Base-by-base conservation (phyloP, 2,329 filamentous ascomycete genomes). In the Hypoxylon sp. region DNA sequence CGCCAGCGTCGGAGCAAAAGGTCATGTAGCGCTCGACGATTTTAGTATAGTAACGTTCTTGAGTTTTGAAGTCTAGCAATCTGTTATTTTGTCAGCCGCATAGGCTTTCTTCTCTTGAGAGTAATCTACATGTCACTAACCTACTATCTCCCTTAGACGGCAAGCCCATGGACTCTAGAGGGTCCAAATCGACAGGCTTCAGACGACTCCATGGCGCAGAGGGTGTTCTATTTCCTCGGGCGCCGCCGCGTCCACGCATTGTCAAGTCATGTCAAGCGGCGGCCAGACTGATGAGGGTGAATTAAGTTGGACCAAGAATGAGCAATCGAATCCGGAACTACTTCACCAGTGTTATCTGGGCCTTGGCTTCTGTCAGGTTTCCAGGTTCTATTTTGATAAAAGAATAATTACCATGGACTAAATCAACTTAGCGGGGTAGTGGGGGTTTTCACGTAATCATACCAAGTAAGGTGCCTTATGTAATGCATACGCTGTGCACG, bases 111-210 rank as follows among this genome's bases (percentile, higher is more conserved):
- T 44, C 10, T 52, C 26, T 22, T 17, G 5, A 37, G 13, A 4
- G 31, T 19, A 1, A 13, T 42, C 9, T 5, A 17, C 11, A 50
- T 29, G 6, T 19, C 39, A 60, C 77, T 42, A 84, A 95, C 94
- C 92, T 91, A 52, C 86, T 92, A 80, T 98, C 95, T 58, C 95
- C 95, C 78, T 97, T 98, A 1, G 94, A 97, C 3, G 93, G 93
- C 71, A 97, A 86, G 1, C 95, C 94, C 73, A 97, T 92, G 67
- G 85, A 87, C 74, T 97, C 92, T 29, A 98, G 84, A 13, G 92
- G 88, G 79, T 98, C 94, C 63, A 89, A 83, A 48, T 91, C 88
- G 67, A 91, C 86, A 11, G 92, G 91, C 79, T 92, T 94, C 71
- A 97, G 83, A 70, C 92, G 86, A 66, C 87, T 88, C 89, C 91